These are phyloP conservation scores for Chaetomium sp. DNA, from an alignment of 2,329 filamentous ascomycete species.

Conservation along the genomic window DNA sequence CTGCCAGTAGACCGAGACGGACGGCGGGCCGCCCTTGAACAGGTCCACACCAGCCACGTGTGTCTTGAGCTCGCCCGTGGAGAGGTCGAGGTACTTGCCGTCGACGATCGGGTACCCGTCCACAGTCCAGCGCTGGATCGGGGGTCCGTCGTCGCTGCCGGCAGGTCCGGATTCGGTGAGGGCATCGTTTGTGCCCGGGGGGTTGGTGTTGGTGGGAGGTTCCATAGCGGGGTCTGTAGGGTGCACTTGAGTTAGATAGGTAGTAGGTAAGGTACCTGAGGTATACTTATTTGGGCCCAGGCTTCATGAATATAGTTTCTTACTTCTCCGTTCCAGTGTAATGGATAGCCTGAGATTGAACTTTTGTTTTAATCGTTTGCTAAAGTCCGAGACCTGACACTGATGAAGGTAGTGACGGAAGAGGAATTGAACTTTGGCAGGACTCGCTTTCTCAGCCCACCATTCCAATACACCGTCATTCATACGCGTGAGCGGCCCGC, in stretches of 20 bases:
- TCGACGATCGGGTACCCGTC: constrained; percentile 16
- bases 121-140: constrained; percentile 6
- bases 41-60: not conserved
- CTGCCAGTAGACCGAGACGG: constrained; percentile 14
- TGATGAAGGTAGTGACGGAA: not conserved
- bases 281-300: not conserved
- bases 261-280: no score
- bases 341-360: not conserved
- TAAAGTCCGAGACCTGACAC: not conserved
- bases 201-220: constrained; percentile 4
- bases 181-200: not conserved
- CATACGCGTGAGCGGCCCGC: not conserved
- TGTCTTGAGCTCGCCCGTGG: constrained; percentile 2
- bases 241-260: not conserved
- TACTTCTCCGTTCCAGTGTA: not conserved
- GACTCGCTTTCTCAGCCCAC: not conserved
- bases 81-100: constrained; percentile 17
- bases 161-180: not conserved
- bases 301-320: not conserved
- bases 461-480: not conserved
- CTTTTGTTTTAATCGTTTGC: not conserved
- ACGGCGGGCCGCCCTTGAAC: constrained; percentile 7
- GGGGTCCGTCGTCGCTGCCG: not conserved
- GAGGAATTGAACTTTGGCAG: not conserved
- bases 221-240: constrained; percentile 1